These are phyloP conservation scores for Pholiota molesta DNA, from an alignment of 768 basidiomycete genomes.

Conservation along the genomic window DNA sequence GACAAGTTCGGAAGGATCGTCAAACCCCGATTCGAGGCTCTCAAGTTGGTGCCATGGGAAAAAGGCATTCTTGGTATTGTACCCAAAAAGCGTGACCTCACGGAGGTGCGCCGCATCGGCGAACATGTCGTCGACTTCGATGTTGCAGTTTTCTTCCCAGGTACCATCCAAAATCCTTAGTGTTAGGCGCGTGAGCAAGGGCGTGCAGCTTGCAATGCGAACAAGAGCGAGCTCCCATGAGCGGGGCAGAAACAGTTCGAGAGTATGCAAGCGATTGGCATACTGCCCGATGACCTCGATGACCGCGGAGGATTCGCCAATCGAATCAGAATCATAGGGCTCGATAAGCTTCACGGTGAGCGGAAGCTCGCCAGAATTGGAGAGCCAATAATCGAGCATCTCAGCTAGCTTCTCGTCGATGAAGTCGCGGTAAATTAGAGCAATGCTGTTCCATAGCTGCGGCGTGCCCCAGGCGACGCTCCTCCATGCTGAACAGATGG, in stretches of 20 bases:
- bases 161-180: no score
- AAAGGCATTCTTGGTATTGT: slow-evolving; percentile 14
- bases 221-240: slow-evolving; percentile 18
- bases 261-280: slow-evolving; percentile 22
- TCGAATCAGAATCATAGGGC: slow-evolving; percentile 14
- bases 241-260: slow-evolving; percentile 23
- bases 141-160: slow-evolving; percentile 2
- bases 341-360: slow-evolving; percentile 21
- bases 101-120: slow-evolving; percentile 17
- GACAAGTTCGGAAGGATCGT: slow-evolving; percentile 17
- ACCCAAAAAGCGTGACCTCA: slow-evolving; percentile 20
- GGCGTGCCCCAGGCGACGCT: slow-evolving; percentile 16
- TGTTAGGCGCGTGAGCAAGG: slow-evolving; percentile 19
- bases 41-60: slow-evolving; percentile 23
- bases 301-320: slow-evolving; percentile 16
- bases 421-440: neutral
- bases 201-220: slow-evolving; percentile 10
- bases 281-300: slow-evolving; percentile 15
- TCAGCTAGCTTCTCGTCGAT: neutral
- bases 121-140: slow-evolving; percentile 17
- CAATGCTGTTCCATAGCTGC: slow-evolving; percentile 22
- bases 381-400: slow-evolving; percentile 22
- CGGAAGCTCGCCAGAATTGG: slow-evolving; percentile 16
- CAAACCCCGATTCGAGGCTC: slow-evolving; percentile 18
- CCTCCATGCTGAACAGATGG: slow-evolving; percentile 23